Base-by-base conservation (phyloP, 139 green algal genomes). In the Picochlorum sp. region DNA sequence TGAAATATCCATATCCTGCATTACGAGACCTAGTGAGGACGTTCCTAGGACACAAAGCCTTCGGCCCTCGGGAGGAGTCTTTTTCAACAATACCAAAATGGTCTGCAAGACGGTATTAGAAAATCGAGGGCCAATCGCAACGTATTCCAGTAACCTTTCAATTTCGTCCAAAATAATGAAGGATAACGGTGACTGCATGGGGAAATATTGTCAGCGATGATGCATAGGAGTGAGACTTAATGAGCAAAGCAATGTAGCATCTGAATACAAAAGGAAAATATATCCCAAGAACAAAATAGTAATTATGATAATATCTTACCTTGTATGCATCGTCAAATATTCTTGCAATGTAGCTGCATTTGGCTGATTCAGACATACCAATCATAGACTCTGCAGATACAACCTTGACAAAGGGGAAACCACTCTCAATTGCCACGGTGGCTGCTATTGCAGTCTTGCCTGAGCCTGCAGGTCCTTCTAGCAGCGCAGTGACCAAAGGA, bases 111-210 rank as follows among this genome's bases (percentile, higher is more conserved):
- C 68, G 10, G 65, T 50, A 67, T 99, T 98, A 51, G 81, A 94
- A 77, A 97, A 99, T 43, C 91, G 82, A 5, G 93, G 93, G 0
- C 93, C 93, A 29, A 97, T 96, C 37, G 83, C 58, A 13, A 96
- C 91, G 62, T 96, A 99, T 74, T 98, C 93, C 14, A 99, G 69
- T 65, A 99, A 78, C 12, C 91, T 75, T 76, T 98, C 93, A 30
- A 99, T 90, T 72, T 99, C 93, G 51, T 99, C 93, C 33, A 95
- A 65, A 20, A 99, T 72, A 24, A 99, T 87, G 22, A 96, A 76
- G 14, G 74, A 89, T 24, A 96, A 58, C 0, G 84, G 76, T 0
- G 81, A 94, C 58, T n/a, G n/a, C n/a, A n/a, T n/a, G n/a, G n/a
- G n/a, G n/a, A n/a, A n/a, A n/a, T n/a, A n/a, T 55, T 29, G n/a